These are phyloP conservation scores for Hanseniaspora sp. DNA, from an alignment of 1,139 yeast genomes.

Conservation along the genomic window DNA sequence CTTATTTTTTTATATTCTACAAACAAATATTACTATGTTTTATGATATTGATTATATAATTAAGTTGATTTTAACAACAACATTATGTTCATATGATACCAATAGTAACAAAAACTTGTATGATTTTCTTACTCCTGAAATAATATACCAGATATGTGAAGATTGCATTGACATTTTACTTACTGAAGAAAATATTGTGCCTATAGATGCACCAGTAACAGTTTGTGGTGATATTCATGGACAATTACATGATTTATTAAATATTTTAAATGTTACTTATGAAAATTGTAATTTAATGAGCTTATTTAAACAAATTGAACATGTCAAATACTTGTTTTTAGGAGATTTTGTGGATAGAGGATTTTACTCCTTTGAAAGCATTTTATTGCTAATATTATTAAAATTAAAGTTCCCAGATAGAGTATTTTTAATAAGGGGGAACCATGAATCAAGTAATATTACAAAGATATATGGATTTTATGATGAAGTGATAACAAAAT, in stretches of 20 bases:
- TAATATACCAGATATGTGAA: slow-evolving; percentile 69
- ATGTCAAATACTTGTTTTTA: slow-evolving; percentile 30
- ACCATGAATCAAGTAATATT: slow-evolving; percentile 93
- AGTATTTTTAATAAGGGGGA: slow-evolving; percentile 86
- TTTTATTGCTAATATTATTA: slow-evolving; percentile 63
- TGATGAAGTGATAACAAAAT: slow-evolving; percentile 91
- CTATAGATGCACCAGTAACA: slow-evolving; percentile 93
- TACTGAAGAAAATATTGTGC: slow-evolving; percentile 86
- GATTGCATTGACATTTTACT: slow-evolving; percentile 89
- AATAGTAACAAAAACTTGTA: neutral
- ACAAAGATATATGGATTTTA: slow-evolving; percentile 97
- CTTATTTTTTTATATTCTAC: too few species aligned
- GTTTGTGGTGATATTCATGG: slow-evolving; percentile 98
- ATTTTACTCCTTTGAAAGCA: slow-evolving; percentile 85
- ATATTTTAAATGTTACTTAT: slow-evolving; percentile 71
- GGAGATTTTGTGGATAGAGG: slow-evolving; percentile 94
- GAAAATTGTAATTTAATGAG: slow-evolving; percentile 34
- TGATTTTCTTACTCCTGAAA: slow-evolving; percentile 49
- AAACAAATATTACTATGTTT: neutral
- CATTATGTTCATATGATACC: neutral
- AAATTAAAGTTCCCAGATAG: slow-evolving; percentile 90
- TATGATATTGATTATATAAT: slow-evolving; percentile 12
- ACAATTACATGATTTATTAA: slow-evolving; percentile 85
- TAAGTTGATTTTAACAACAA: slow-evolving; percentile 1
- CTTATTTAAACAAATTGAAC: slow-evolving; percentile 9